A percentile compares a stretch with the other conserved stretches of the same genome.
Evolutionary conservation across 192 early-diverging fungal genomes (phyloP).

Genomic region (Diversispora epigaea): DNA sequence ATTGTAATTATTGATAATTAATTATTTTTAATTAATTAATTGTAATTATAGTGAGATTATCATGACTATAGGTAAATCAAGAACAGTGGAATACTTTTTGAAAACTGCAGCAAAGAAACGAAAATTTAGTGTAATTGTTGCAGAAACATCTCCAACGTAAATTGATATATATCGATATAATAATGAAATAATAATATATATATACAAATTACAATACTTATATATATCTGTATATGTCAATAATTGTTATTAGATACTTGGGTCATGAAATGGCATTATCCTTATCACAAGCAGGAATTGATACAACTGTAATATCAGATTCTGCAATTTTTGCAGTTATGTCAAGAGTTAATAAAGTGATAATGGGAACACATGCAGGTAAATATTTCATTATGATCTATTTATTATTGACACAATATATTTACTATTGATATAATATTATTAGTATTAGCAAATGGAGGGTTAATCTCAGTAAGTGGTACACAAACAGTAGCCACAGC

Average conservation of each 20-base stretch:
- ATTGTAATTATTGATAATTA: slow-evolving; percentile 2
- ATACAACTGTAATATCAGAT: slow-evolving; percentile 88
- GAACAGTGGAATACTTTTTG: slow-evolving; percentile 82
- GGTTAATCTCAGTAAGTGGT: slow-evolving; percentile 79
- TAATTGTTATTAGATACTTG: slow-evolving; percentile 55
- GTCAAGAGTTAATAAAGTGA: slow-evolving; percentile 97
- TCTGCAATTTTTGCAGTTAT: slow-evolving; percentile 95
- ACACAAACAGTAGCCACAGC: slow-evolving; percentile 82
- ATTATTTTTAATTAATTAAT: background rate
- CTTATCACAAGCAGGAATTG: slow-evolving; percentile 77
- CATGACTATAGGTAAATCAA: slow-evolving; percentile 88
- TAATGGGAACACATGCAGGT: slow-evolving; percentile 87
- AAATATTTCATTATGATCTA: slow-evolving; percentile 16
- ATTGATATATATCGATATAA: slow-evolving; percentile 17
- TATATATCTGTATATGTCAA: too few species aligned
- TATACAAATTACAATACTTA: too few species aligned
- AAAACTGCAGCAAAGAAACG: slow-evolving; percentile 79
- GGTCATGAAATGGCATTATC: slow-evolving; percentile 83
- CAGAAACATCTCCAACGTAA: slow-evolving; percentile 86
- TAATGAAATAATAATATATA: too few species aligned
- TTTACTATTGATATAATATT: too few species aligned
- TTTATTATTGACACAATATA: background rate
- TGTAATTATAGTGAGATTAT: slow-evolving; percentile 78
- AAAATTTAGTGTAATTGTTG: slow-evolving; percentile 94
- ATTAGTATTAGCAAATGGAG: slow-evolving; percentile 89